Conservation (phyloP, 306 rosid species). For the Senna siamea region DNA sequence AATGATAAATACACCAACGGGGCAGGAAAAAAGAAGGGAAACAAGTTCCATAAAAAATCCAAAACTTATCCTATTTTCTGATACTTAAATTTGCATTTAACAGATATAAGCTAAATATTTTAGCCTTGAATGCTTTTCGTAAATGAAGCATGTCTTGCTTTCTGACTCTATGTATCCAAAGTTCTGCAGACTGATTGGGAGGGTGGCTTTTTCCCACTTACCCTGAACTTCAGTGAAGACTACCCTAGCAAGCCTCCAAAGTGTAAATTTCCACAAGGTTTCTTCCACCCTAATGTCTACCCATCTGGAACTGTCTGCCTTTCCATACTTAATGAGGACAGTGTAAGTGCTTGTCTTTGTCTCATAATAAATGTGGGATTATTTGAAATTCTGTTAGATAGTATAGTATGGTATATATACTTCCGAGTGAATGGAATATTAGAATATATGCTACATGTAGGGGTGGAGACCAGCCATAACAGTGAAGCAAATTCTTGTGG, state of each 20-base stretch:
- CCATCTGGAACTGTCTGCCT: constrained; percentile 97
- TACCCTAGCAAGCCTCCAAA: constrained; percentile 99
- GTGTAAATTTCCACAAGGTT: constrained; percentile 93
- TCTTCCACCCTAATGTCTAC: constrained; percentile 96
- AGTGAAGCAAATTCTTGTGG: constrained; percentile 83
- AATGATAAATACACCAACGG: neutral
- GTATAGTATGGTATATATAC: neutral
- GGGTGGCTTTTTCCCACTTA: constrained; percentile 91
- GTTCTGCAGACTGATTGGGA: constrained; percentile 97
- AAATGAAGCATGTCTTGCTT: constrained; percentile 7
- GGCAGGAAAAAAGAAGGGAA: neutral
- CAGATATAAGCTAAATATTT: constrained; percentile 18
- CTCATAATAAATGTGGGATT: neutral
- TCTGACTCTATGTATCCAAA: constrained; percentile 2
- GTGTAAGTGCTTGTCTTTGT: constrained; percentile 59
- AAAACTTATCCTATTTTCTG: neutral
- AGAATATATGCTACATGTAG: constrained; percentile 47
- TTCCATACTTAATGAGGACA: constrained; percentile 97
- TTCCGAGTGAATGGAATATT: constrained; percentile 1
- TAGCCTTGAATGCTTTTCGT: neutral
- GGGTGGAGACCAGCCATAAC: constrained; percentile 96
- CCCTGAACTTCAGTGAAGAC: constrained; percentile 96
- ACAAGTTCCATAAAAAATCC: neutral
- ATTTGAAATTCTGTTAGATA: constrained; percentile 25
- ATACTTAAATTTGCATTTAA: neutral